These are phyloP conservation scores for Rhynchospora tenuis DNA, from an alignment of 176 grass and related monocot genomes.

Conservation along the genomic window DNA sequence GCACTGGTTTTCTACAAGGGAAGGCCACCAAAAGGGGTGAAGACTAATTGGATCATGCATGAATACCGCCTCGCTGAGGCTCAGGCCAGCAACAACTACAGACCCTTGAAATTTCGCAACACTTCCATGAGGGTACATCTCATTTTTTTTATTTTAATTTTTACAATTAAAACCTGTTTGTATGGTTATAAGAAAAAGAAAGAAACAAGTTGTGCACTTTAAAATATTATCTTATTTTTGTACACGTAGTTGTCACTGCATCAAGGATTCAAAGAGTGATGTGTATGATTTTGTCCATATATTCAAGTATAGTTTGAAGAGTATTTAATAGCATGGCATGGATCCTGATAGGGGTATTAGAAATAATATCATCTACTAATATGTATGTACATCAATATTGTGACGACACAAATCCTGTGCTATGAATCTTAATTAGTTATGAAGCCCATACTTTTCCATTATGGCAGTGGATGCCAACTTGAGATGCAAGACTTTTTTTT, in stretches of 20 bases:
- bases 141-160: background rate
- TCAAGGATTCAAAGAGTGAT: background rate
- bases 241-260: background rate
- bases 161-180: background rate
- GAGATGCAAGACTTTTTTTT: constrained; percentile 2
- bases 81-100: constrained; percentile 41
- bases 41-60: constrained; percentile 98
- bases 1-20: constrained; percentile 91
- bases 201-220: background rate
- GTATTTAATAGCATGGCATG: background rate
- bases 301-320: background rate
- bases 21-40: constrained; percentile 71
- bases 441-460: constrained; percentile 21
- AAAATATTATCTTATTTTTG: background rate
- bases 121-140: constrained; percentile 87
- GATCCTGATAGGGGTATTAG: background rate
- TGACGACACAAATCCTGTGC: constrained; percentile 3
- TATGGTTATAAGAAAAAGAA: background rate
- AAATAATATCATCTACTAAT: background rate
- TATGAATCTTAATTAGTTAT: constrained; percentile 6
- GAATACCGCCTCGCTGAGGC: constrained; percentile 79
- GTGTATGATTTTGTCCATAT: constrained; percentile 1
- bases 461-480: constrained; percentile 28
- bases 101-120: constrained; percentile 63
- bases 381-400: constrained; percentile 7